These are phyloP conservation scores for Laburnicola sp. DNA, from an alignment of 2,329 filamentous ascomycete genomes.

Conservation along the genomic window DNA sequence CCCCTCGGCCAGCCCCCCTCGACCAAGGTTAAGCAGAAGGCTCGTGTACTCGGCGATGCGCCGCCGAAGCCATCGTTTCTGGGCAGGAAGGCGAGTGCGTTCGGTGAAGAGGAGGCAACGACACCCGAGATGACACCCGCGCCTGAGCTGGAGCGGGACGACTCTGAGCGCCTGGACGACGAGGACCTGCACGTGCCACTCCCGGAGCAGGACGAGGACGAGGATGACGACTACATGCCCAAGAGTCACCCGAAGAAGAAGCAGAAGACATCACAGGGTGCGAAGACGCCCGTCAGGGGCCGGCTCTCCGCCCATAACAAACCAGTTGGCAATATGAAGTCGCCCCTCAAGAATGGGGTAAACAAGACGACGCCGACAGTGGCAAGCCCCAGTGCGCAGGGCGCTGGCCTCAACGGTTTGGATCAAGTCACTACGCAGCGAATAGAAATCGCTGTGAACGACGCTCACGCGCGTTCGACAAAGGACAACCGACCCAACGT, in stretches of 20 bases:
- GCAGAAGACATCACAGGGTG: conserved; percentile 24
- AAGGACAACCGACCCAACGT: conserved; percentile 36
- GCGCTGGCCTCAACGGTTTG: conserved; percentile 7
- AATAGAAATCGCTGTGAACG: conserved; percentile 45
- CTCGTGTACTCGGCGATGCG: conserved; percentile 49
- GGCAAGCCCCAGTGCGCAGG: conserved; percentile 8
- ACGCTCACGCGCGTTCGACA: conserved; percentile 47
- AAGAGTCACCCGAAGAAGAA: conserved; percentile 35
- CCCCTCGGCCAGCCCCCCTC: conserved; percentile 74
- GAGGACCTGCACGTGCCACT: conserved; percentile 37
- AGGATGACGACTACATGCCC: conserved; percentile 52
- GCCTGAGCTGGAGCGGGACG: conserved; percentile 45
- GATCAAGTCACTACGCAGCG: conserved; percentile 25
- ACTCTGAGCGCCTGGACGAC: conserved; percentile 45
- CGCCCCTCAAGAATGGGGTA: conserved; percentile 33
- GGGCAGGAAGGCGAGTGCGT: conserved; percentile 47
- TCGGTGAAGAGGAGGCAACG: conserved; percentile 47
- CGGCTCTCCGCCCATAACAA: conserved; percentile 39
- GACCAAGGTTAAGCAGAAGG: conserved; percentile 60
- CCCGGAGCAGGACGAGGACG: conserved; percentile 47
- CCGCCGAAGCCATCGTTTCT: conserved; percentile 44
- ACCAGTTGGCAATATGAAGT: conserved; percentile 32
- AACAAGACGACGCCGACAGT: conserved; percentile 21
- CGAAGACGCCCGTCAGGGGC: conserved; percentile 43
- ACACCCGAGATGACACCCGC: conserved; percentile 52